Conservation (phyloP, 768 basidiomycete genomes). For the Boletales sp. region DNA sequence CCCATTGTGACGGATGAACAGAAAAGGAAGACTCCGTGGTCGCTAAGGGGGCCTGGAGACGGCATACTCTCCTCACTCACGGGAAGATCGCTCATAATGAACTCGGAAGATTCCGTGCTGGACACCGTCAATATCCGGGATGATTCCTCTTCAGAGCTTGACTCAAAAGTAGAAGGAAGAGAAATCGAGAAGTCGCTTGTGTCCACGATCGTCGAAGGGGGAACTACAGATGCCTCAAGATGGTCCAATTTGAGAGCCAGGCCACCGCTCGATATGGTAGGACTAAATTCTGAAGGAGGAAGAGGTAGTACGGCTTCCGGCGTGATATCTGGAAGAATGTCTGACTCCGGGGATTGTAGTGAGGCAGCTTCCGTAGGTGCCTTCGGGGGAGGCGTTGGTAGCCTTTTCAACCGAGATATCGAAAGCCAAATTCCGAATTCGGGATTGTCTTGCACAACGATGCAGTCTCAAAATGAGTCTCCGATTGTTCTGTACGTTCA, state of each 20-base stretch:
- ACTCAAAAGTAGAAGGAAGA: conserved; percentile 30
- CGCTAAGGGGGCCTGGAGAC: conserved; percentile 33
- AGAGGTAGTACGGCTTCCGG: conserved; percentile 37
- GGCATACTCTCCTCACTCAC: conserved; percentile 28
- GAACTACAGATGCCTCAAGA: conserved; percentile 6
- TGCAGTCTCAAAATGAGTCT: conserved; percentile 52
- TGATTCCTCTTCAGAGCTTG: conserved; percentile 28
- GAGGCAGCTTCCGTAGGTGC: conserved; percentile 27
- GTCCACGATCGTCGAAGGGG: conserved; percentile 15
- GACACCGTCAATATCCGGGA: conserved; percentile 36
- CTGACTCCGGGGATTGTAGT: conserved; percentile 25
- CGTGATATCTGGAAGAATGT: conserved; percentile 11
- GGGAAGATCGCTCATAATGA: conserved; percentile 23
- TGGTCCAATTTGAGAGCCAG: conserved; percentile 21
- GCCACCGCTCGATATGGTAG: conserved; percentile 20
- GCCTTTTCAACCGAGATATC: conserved; percentile 25
- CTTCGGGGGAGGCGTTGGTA: conserved; percentile 25
- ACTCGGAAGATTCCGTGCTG: conserved; percentile 40
- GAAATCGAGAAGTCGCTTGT: conserved; percentile 22
- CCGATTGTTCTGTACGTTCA: conserved; percentile 31
- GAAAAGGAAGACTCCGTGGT: conserved; percentile 37
- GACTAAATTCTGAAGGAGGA: conserved; percentile 35
- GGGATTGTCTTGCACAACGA: conserved; percentile 35
- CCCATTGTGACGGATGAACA: conserved; percentile 50
- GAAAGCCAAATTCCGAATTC: conserved; percentile 33